Base-by-base conservation (phyloP, 495 filamentous ascomycete genomes). In the Lepraria neglecta region DNA sequence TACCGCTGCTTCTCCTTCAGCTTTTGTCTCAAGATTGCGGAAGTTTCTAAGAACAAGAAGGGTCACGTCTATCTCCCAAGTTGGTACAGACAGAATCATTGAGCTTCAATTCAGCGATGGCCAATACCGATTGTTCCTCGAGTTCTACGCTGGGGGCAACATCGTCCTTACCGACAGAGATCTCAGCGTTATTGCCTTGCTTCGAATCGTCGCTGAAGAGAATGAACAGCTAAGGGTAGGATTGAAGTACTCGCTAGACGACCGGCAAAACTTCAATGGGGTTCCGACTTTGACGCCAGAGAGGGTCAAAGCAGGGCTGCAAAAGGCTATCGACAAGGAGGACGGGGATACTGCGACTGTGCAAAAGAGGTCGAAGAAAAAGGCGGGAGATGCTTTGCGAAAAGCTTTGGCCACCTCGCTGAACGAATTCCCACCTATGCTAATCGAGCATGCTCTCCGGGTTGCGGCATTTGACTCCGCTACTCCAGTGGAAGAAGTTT, bases 141-240 rank as follows among this genome's bases (percentile, higher is more conserved):
- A 98, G 73, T 98, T 98, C 75, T 98, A 94, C 73, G 92, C 94
- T 4, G 83, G 82, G n/a, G 94, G 94, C 40, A 98, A 98, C 71
- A 86, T 98, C 59, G 87, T 98, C 56, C 77, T 98, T 55, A 95
- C 91, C 3, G 90, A 97, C 69, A 77, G 79, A 44, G 87, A 92
- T 15, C 76, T 89, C 58, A 88, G 82, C 52, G 87, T 96, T 61
- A 69, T 97, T 14, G 83, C 87, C 3, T 74, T 97, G 44, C 76
- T 95, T 67, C 85, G 94, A n/a, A 82, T 85, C 62, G 92, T 98
- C 5, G 77, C 81, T 3, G 89, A 91, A 64, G 78, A 78, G 66
- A 87, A 90, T 53, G 85, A 87, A 38, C 87, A 91, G 72, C 79
- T 88, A 14, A 77, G 80, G 51, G 76, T 90, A 6, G 92, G 92